phyloP scores from a whole-genome alignment of 257 asterid genomes.

The Prunella vulgaris region DNA sequence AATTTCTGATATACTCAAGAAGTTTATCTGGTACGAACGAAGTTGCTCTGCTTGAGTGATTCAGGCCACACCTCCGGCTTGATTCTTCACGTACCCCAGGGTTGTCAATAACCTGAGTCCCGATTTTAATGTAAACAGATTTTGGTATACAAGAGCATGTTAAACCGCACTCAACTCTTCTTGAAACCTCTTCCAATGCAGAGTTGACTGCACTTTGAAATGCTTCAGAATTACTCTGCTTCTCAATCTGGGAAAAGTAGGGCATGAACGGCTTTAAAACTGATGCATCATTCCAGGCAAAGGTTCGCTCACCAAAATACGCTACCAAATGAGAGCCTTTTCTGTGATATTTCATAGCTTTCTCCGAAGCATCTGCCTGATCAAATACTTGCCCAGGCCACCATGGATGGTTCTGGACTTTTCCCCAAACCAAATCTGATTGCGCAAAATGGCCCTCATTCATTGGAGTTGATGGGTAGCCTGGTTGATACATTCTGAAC shows the following conservation, averaged over 20 bases:
- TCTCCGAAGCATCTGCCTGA: constrained; percentile 71
- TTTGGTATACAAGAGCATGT: constrained; percentile 58
- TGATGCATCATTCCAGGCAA: constrained; percentile 86
- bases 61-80: constrained; percentile 49
- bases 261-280: constrained; percentile 58
- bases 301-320: constrained; percentile 79
- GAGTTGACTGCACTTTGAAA: constrained; percentile 59
- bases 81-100: constrained; percentile 73
- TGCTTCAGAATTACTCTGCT: constrained; percentile 62
- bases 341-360: constrained; percentile 56
- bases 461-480: constrained; percentile 45
- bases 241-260: constrained; percentile 61
- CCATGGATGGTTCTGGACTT: constrained; percentile 86
- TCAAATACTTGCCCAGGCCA: constrained; percentile 95
- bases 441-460: constrained; percentile 42
- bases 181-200: constrained; percentile 77
- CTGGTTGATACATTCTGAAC: constrained; percentile 34
- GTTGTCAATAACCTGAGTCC: constrained; percentile 62
- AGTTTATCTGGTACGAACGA: constrained; percentile 63
- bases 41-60: constrained; percentile 40
- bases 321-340: constrained; percentile 75
- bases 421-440: constrained; percentile 88
- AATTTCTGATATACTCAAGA: constrained; percentile 38
- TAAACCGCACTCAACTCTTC: constrained; percentile 70
- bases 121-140: constrained; percentile 40